phyloP scores from a whole-genome alignment of 2,329 filamentous ascomycete species.

The Fragosphaeria purpurea region DNA sequence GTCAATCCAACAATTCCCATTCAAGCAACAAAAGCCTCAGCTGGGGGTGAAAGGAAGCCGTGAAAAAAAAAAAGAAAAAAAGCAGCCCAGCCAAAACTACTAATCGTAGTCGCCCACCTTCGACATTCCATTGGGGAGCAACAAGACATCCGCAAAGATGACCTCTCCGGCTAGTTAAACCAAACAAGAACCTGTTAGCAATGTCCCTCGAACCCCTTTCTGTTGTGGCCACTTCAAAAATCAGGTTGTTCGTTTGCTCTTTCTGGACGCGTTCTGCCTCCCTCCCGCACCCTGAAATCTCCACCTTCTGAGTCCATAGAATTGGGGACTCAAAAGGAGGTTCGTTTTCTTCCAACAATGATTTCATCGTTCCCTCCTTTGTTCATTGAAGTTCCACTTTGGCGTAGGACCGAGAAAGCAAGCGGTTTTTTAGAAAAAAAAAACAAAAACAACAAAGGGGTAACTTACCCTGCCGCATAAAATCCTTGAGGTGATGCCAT shows the following conservation, averaged over 20 bases:
- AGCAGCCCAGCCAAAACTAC: slow-evolving; percentile 79
- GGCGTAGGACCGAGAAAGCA: too few species aligned
- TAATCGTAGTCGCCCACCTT: slow-evolving; percentile 90
- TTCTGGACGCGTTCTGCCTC: too few species aligned
- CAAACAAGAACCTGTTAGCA: slow-evolving; percentile 26
- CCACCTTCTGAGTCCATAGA: too few species aligned
- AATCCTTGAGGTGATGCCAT: slow-evolving; percentile 99
- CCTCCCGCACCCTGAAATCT: too few species aligned
- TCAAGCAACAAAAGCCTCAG: slow-evolving; percentile 33
- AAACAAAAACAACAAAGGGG: not conserved
- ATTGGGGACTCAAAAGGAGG: too few species aligned
- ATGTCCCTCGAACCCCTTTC: too few species aligned
- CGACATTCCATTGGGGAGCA: slow-evolving; percentile 99
- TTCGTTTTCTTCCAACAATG: too few species aligned
- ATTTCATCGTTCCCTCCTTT: too few species aligned
- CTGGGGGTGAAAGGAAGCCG: slow-evolving; percentile 32
- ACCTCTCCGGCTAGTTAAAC: slow-evolving; percentile 78
- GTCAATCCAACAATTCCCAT: slow-evolving; percentile 98
- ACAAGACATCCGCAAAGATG: slow-evolving; percentile 97
- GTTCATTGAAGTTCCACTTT: too few species aligned
- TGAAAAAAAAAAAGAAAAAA: slow-evolving; percentile 32
- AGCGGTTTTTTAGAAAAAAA: not conserved
- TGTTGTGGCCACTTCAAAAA: too few species aligned
- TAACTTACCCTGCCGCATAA: slow-evolving; percentile 94
- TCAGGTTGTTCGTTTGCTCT: too few species aligned